Evolutionary conservation across 169 alveolate species (phyloP).

Genomic region (Cryptosporidium baileyi): DNA sequence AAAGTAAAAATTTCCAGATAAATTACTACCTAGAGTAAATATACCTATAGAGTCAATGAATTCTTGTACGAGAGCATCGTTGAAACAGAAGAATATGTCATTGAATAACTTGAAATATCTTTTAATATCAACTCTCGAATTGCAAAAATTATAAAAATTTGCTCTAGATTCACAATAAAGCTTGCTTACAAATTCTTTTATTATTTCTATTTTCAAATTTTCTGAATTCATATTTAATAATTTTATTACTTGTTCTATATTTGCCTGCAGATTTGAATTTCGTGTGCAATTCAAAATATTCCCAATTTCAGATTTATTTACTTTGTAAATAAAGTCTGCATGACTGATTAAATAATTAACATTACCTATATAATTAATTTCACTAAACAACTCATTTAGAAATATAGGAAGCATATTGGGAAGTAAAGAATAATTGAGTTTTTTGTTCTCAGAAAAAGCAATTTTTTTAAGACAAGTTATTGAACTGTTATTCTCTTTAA

Average conservation of each 20-base stretch:
- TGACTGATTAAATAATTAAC: neutral
- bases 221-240: neutral
- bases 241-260: neutral
- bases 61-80: constrained; percentile 33
- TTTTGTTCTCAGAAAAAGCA: neutral
- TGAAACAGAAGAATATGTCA: constrained; percentile 27
- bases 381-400: neutral
- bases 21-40: neutral
- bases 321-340: neutral
- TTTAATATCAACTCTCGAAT: neutral
- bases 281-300: neutral
- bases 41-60: constrained; percentile 14
- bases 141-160: neutral
- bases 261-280: neutral
- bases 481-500: neutral
- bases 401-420: neutral
- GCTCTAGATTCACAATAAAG: neutral
- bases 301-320: neutral
- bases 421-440: neutral
- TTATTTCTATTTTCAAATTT: neutral
- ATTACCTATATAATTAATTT: constrained; percentile 33
- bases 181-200: neutral
- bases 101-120: neutral
- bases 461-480: neutral
- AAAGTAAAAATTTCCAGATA: neutral